Evolutionary conservation across 179 eudicot genomes (phyloP).

Genomic region (Beta macrorhiza): DNA sequence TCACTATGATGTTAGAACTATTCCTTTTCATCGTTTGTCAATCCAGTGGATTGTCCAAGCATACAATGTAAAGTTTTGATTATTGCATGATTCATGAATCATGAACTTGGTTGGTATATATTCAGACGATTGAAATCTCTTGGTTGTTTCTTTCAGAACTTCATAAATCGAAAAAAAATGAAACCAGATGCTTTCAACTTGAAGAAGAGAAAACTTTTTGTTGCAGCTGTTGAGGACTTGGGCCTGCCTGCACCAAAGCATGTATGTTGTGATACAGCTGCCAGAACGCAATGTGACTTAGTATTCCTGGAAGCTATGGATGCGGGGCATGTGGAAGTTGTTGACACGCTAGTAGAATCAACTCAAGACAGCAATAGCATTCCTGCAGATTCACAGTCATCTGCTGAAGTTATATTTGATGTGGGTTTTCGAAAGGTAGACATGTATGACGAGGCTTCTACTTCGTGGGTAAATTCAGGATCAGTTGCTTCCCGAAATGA

Average conservation of each 20-base stretch:
- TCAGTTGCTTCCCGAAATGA: slow-evolving; percentile 3
- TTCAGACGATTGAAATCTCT: not conserved
- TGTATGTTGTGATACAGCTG: slow-evolving; percentile 22
- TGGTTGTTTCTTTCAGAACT: slow-evolving; percentile 16
- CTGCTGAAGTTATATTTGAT: slow-evolving; percentile 10
- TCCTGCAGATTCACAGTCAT: slow-evolving; percentile 24
- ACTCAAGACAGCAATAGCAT: slow-evolving; percentile 30
- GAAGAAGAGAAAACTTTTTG: slow-evolving; percentile 31
- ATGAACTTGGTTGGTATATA: not conserved
- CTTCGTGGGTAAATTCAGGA: slow-evolving; percentile 27
- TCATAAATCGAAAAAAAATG: slow-evolving; percentile 11
- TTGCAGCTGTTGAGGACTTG: slow-evolving; percentile 24
- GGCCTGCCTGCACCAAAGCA: slow-evolving; percentile 31
- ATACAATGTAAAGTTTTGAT: not conserved
- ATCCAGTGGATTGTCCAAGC: not conserved
- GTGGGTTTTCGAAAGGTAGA: slow-evolving; percentile 14
- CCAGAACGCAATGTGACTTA: slow-evolving; percentile 10
- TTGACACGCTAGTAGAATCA: slow-evolving; percentile 21
- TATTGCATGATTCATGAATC: not conserved
- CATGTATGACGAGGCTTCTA: slow-evolving; percentile 28
- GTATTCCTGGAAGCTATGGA: not conserved
- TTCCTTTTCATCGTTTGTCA: not conserved
- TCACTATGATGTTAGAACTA: not conserved
- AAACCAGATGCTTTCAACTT: slow-evolving; percentile 19
- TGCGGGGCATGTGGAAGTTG: slow-evolving; percentile 15